Conservation (phyloP, 2,329 filamentous ascomycete genomes). For the Huntiella omanensis region DNA sequence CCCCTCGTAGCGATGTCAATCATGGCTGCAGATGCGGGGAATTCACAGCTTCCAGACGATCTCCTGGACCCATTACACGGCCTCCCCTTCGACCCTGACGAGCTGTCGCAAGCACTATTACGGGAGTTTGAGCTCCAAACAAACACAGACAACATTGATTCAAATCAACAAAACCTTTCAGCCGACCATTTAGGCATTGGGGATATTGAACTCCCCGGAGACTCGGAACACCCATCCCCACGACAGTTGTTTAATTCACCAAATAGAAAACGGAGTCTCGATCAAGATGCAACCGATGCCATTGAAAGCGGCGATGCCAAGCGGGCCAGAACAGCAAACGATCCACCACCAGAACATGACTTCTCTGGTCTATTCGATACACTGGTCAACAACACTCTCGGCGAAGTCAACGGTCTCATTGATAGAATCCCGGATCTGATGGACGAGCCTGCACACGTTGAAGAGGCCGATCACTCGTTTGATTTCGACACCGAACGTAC, state of each 20-base stretch:
- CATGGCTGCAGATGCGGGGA: conserved; percentile 6
- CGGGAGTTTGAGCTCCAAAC: conserved; percentile 10
- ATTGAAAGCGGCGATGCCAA: conserved; percentile 5
- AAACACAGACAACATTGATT: neutral
- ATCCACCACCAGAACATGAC: neutral
- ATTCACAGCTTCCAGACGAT: conserved; percentile 4
- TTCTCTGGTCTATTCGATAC: conserved; percentile 8
- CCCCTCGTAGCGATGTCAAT: conserved; percentile 5
- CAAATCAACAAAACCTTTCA: neutral
- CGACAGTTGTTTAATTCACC: conserved; percentile 1
- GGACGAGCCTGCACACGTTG: neutral
- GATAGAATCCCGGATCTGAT: conserved; percentile 16
- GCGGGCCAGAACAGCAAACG: conserved; percentile 11
- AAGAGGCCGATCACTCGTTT: conserved; percentile 13
- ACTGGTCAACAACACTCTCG: conserved; percentile 23
- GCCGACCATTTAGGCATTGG: neutral
- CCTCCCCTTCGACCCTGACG: conserved; percentile 10
- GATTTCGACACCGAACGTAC: conserved; percentile 17
- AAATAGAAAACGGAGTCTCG: conserved; percentile 7
- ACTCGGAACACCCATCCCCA: neutral
- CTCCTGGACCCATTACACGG: conserved; percentile 2
- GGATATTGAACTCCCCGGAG: too few species aligned
- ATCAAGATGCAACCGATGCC: neutral
- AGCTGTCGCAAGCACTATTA: conserved; percentile 10
- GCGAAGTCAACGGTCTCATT: conserved; percentile 22